Conservation (phyloP, 768 basidiomycete genomes). For the Auriscalpium vulgare region DNA sequence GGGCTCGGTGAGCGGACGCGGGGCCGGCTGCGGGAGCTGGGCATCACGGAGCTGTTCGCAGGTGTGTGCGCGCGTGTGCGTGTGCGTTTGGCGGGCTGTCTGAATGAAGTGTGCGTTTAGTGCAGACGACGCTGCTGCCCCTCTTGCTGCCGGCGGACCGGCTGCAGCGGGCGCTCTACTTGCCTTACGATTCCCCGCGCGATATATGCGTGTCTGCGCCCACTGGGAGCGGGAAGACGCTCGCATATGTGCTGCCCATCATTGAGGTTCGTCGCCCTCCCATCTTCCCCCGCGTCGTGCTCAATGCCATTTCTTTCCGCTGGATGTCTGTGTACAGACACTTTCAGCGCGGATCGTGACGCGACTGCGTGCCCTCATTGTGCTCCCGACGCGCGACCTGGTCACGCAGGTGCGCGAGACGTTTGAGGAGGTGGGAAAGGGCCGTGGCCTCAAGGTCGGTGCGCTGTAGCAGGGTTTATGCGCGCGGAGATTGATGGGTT, state of each 20-base stretch:
- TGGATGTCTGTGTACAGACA: constrained; percentile 35
- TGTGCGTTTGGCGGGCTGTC: neutral
- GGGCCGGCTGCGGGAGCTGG: constrained; percentile 61
- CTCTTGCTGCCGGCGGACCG: constrained; percentile 52
- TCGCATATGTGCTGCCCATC: constrained; percentile 93
- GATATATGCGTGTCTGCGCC: constrained; percentile 96
- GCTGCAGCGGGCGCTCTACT: constrained; percentile 44
- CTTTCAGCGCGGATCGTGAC: constrained; percentile 71
- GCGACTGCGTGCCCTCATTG: constrained; percentile 77
- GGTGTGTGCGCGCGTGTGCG: constrained; percentile 38
- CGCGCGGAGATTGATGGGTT: neutral
- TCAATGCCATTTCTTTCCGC: neutral
- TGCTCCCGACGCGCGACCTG: constrained; percentile 90
- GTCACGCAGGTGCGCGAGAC: constrained; percentile 90
- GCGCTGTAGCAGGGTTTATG: neutral
- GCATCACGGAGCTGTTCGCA: constrained; percentile 83
- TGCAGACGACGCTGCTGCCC: constrained; percentile 84
- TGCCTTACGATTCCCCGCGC: constrained; percentile 54
- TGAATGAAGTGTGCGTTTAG: constrained; percentile 30
- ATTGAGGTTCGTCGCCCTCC: constrained; percentile 52
- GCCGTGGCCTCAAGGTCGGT: constrained; percentile 76
- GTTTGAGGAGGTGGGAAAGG: constrained; percentile 77
- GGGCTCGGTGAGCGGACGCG: constrained; percentile 54
- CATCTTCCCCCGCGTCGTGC: neutral
- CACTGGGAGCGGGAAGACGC: constrained; percentile 95